phyloP scores from a whole-genome alignment of 768 basidiomycete genomes.

The Boletus huronensis region DNA sequence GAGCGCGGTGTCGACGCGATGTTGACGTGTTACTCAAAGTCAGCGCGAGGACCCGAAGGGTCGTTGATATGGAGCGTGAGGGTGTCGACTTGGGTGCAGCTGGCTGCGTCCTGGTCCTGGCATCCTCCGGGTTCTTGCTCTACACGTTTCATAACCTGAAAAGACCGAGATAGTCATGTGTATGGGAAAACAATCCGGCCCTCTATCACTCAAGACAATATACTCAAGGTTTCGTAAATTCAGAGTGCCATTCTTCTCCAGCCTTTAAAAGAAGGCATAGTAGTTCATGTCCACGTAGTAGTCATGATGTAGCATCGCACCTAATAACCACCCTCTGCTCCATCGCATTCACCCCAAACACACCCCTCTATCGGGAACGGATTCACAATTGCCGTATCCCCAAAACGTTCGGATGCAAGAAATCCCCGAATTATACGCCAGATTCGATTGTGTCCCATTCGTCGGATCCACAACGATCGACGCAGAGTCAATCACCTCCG shows the following conservation, averaged over 20 bases:
- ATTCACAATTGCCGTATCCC: too few relatives aligned
- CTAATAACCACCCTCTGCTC: neutral
- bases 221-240: neutral
- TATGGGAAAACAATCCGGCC: neutral
- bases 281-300: neutral
- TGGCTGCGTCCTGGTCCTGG: too few relatives aligned
- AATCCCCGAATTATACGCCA: neutral
- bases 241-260: neutral
- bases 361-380: too few relatives aligned
- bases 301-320: neutral
- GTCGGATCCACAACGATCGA: neutral
- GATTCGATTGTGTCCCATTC: neutral
- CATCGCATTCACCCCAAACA: too few relatives aligned
- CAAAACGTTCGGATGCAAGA: too few relatives aligned
- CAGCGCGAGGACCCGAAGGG: neutral
- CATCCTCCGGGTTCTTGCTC: neutral
- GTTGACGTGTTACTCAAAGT: neutral
- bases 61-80: neutral
- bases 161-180: neutral
- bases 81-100: neutral
- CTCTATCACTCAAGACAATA: neutral
- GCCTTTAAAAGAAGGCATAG: neutral
- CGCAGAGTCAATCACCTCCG: constrained; percentile 7
- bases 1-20: neutral
- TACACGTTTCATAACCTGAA: neutral